Evolutionary conservation across 2,329 filamentous ascomycete species (phyloP), one percentile per base, ranked within the genome.

Genomic region (Neofusicoccum sp.): DNA sequence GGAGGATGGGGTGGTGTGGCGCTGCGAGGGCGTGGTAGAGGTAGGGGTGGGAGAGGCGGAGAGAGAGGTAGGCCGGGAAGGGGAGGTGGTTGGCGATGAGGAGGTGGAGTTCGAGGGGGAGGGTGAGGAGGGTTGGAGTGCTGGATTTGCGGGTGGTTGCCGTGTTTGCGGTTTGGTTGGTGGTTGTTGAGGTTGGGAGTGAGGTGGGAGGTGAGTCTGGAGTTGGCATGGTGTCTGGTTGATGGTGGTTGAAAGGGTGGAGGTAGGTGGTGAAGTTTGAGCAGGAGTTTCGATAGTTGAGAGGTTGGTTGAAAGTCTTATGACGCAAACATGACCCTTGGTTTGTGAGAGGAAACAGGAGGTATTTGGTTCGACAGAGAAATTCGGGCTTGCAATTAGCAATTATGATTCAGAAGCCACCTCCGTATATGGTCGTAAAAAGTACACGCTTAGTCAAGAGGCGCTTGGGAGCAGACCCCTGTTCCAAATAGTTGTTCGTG

Each of bases 111-210:
- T 77, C 74, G 61, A 75, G 67, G 28, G 79, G 79, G 7, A 80
- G 74, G 48, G 50, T 62, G 11, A 71, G 65, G 16, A 76, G 54
- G 11, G 64, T 66, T 43, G 61, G 62, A 9, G 41, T 34, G 44
- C 16, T 52, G 95, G 93, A 1, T 97, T 97, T 74, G 93, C 39
- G 56, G 11, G 6, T 22, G n/a, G 28, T 36, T 47, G 48, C 34
- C 8, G 5, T 41, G 6, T 33, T 11, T 41, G 37, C 6, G 43
- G 43, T 28, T 22, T 28, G 7, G n/a, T 45, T 45, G 16, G 14
- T 7, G 37, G 37, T 33, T 7, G 6, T 8, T n/a, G 47, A 33
- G 28, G 28, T 50, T 6, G 43, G 43, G 22, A 22, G 5, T 22
- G 43, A 6, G 16, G 29, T 45, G 16, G 16, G 9, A 8, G 16